These are phyloP conservation scores for Tolypocladium nubicola DNA, from an alignment of 2,329 filamentous ascomycete genomes.

Conservation along the genomic window DNA sequence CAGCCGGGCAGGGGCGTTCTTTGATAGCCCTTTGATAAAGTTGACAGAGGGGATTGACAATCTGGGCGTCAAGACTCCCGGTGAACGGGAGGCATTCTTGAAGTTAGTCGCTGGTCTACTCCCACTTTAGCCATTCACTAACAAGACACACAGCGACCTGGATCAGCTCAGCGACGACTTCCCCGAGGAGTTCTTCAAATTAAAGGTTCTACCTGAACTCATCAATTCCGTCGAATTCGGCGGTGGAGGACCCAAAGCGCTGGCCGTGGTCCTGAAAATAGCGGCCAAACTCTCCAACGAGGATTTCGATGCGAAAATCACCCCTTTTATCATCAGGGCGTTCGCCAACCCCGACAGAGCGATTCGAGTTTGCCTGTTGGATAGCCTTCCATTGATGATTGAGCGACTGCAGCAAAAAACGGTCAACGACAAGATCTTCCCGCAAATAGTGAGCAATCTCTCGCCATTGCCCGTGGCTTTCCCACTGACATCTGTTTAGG, in stretches of 20 bases:
- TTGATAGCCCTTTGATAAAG: slow-evolving; percentile 85
- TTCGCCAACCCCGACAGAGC: slow-evolving; percentile 89
- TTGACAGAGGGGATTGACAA: slow-evolving; percentile 89
- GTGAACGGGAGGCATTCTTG: slow-evolving; percentile 76
- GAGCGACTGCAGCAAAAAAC: slow-evolving; percentile 78
- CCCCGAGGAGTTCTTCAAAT: slow-evolving; percentile 94
- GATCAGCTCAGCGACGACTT: slow-evolving; percentile 87
- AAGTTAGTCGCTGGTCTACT: slow-evolving; percentile 31
- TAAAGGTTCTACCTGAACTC: slow-evolving; percentile 89
- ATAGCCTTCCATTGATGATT: slow-evolving; percentile 84
- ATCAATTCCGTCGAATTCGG: slow-evolving; percentile 99
- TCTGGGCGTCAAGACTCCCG: slow-evolving; percentile 75
- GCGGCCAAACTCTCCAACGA: slow-evolving; percentile 76
- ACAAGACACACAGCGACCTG: slow-evolving; percentile 48
- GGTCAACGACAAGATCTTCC: slow-evolving; percentile 95
- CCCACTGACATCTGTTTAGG: slow-evolving; percentile 33
- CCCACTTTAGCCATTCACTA: slow-evolving; percentile 16
- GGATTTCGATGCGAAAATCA: slow-evolving; percentile 77
- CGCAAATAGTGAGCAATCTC: slow-evolving; percentile 59
- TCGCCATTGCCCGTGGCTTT: neutral
- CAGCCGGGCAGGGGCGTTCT: slow-evolving; percentile 71
- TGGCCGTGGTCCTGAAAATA: slow-evolving; percentile 83
- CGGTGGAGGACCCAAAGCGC: slow-evolving; percentile 85
- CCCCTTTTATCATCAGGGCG: slow-evolving; percentile 74
- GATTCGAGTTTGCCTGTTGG: slow-evolving; percentile 80